Percentiles rank a stretch among this genome's conserved stretches.
These are phyloP conservation scores for Candida koratica DNA, from an alignment of 805 yeast species.

Conservation along the genomic window DNA sequence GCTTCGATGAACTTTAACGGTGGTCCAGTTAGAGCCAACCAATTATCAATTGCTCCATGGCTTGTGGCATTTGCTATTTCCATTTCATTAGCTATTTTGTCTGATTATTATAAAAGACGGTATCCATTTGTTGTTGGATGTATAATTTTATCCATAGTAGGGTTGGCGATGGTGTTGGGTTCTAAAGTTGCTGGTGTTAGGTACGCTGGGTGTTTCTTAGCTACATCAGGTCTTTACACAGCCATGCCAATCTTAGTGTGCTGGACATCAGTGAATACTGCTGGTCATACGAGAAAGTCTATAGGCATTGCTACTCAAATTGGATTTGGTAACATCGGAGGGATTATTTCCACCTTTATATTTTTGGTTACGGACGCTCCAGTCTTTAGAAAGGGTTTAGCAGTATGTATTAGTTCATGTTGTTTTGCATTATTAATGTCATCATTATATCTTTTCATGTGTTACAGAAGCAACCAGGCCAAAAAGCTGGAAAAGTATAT, in stretches of 20 bases:
- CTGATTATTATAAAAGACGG: conserved; percentile 53
- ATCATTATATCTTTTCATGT: conserved; percentile 28
- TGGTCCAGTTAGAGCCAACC: conserved; percentile 63
- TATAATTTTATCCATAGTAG: conserved; percentile 40
- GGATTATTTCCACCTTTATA: conserved; percentile 58
- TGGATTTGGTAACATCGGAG: conserved; percentile 74
- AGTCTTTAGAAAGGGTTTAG: conserved; percentile 51
- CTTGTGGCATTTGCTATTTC: conserved; percentile 66
- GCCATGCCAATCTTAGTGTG: conserved; percentile 69
- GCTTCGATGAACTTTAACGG: conserved; percentile 53
- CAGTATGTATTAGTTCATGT: conserved; percentile 47
- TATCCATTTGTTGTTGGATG: conserved; percentile 37
- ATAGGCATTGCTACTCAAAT: conserved; percentile 59
- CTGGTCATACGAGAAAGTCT: conserved; percentile 59
- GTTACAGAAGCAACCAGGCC: conserved; percentile 21
- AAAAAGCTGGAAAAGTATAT: conserved; percentile 26
- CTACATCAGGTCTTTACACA: conserved; percentile 55
- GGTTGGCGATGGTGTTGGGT: conserved; percentile 54
- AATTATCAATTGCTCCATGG: conserved; percentile 86
- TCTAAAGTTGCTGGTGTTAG: conserved; percentile 37
- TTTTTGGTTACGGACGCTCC: conserved; percentile 57
- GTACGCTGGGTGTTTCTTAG: conserved; percentile 62
- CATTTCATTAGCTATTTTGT: conserved; percentile 55
- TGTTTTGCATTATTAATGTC: conserved; percentile 38
- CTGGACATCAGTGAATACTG: conserved; percentile 60